phyloP scores from a whole-genome alignment of 768 basidiomycete genomes.

The Butyriboletus loyo region DNA sequence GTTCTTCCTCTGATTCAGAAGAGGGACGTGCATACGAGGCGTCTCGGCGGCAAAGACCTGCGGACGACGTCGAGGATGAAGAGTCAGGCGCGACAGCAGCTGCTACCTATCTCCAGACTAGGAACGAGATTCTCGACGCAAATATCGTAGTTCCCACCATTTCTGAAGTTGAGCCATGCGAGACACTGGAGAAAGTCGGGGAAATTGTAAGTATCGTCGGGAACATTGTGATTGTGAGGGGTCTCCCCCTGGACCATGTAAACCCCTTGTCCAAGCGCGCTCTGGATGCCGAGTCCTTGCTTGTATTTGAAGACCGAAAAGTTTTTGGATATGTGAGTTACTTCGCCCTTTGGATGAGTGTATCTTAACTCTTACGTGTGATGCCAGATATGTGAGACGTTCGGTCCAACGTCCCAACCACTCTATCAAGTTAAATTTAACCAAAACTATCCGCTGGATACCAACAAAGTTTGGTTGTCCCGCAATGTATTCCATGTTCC shows the following conservation, averaged over 20 bases:
- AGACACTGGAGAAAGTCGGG: conserved; percentile 70
- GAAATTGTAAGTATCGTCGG: conserved; percentile 74
- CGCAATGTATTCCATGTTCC: conserved; percentile 83
- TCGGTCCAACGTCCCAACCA: conserved; percentile 89
- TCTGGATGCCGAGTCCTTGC: conserved; percentile 84
- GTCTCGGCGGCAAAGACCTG: conserved; percentile 7
- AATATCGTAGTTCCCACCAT: conserved; percentile 62
- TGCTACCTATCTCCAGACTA: conserved; percentile 55
- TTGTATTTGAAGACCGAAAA: conserved; percentile 85
- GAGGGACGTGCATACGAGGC: conserved; percentile 6
- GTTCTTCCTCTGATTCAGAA: conserved; percentile 23
- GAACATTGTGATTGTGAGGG: conserved; percentile 71
- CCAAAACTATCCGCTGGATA: conserved; percentile 58
- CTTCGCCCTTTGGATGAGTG: neutral
- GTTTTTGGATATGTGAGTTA: conserved; percentile 85
- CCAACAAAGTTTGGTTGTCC: conserved; percentile 49
- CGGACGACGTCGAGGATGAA: conserved; percentile 47
- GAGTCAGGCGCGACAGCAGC: conserved; percentile 41
- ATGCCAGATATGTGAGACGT: conserved; percentile 85
- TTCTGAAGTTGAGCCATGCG: conserved; percentile 58
- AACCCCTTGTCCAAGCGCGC: conserved; percentile 55
- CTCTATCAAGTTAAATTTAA: conserved; percentile 87
- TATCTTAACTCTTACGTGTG: conserved; percentile 13
- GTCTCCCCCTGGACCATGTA: conserved; percentile 42
- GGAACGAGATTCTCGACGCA: conserved; percentile 64